Percentiles rank a stretch among this genome's conserved stretches.
Evolutionary conservation across 2,329 filamentous ascomycete species (phyloP).

Genomic region (Neopestalotiopsis sp.): DNA sequence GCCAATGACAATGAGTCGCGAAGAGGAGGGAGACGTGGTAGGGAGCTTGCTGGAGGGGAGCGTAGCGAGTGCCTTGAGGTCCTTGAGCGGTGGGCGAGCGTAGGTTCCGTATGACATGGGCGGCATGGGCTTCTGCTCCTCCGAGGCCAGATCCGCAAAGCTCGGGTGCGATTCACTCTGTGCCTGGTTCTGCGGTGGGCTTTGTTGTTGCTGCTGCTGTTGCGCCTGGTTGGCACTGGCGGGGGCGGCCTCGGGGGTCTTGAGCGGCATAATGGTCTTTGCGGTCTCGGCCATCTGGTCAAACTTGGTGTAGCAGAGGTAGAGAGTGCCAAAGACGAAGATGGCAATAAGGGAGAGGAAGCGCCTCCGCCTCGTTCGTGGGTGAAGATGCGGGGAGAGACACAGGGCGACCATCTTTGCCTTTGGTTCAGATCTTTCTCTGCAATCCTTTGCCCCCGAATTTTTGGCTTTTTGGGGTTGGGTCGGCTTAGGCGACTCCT

Average conservation of each 20-base stretch:
- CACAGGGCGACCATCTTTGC: slow-evolving; percentile 16
- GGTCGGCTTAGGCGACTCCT: background rate
- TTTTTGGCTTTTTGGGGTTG: background rate
- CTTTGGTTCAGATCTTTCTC: background rate
- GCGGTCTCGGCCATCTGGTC: slow-evolving; percentile 14
- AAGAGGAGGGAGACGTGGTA: slow-evolving; percentile 39
- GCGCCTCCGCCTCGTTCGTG: slow-evolving; percentile 19
- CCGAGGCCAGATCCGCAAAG: slow-evolving; percentile 10
- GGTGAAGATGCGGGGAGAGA: slow-evolving; percentile 17
- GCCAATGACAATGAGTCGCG: slow-evolving; percentile 80
- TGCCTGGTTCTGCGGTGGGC: background rate
- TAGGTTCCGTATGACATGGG: slow-evolving; percentile 21
- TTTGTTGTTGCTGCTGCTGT: slow-evolving; percentile 1
- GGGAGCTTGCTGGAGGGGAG: slow-evolving; percentile 37
- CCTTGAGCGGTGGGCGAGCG: slow-evolving; percentile 34
- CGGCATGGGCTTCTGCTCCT: slow-evolving; percentile 15
- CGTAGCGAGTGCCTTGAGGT: slow-evolving; percentile 34
- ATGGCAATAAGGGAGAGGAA: slow-evolving; percentile 4
- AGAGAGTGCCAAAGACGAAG: slow-evolving; percentile 15
- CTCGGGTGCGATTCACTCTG: background rate
- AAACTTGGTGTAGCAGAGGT: slow-evolving; percentile 17
- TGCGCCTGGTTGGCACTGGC: background rate
- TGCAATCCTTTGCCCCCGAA: background rate
- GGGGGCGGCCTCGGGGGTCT: slow-evolving; percentile 3
- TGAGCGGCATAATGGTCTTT: slow-evolving; percentile 12